Percentiles rank a stretch among this genome's conserved stretches.
These are phyloP conservation scores for Coemansia sp. DNA, from an alignment of 192 early-diverging fungal genomes.

Conservation along the genomic window DNA sequence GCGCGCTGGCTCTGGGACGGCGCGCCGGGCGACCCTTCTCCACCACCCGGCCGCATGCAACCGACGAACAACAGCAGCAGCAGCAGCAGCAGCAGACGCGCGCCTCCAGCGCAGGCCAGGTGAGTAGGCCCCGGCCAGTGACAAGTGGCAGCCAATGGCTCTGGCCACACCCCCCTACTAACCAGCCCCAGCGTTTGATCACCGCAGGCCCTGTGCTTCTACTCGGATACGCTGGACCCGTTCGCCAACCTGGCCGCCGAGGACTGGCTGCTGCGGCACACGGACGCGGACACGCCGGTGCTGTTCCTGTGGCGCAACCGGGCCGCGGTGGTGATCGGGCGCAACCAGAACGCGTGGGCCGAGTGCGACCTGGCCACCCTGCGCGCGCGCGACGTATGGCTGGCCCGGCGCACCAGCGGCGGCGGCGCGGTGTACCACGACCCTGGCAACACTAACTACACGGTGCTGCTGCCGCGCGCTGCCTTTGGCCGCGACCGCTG, in stretches of 20 bases:
- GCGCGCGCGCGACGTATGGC: constrained; percentile 60
- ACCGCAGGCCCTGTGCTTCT: constrained; percentile 34
- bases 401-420: constrained; percentile 83
- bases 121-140: too few species aligned
- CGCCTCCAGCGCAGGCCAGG: too few species aligned
- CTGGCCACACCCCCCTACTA: too few species aligned
- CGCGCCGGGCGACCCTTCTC: too few species aligned
- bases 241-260: constrained; percentile 50
- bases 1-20: too few species aligned
- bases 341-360: constrained; percentile 98
- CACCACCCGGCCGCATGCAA: too few species aligned
- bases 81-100: too few species aligned
- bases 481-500: constrained; percentile 69
- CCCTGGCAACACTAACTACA: constrained; percentile 93
- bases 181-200: too few species aligned
- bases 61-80: too few species aligned
- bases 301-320: constrained; percentile 88
- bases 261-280: constrained; percentile 64
- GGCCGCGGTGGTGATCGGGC: constrained; percentile 84
- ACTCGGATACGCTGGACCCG: constrained; percentile 35
- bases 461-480: constrained; percentile 83
- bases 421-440: constrained; percentile 97
- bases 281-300: constrained; percentile 58
- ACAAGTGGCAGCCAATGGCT: too few species aligned
- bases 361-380: constrained; percentile 80